Base-by-base conservation (phyloP, 1,284 basidiomycete species). In the Ceratobasidium sp. region DNA sequence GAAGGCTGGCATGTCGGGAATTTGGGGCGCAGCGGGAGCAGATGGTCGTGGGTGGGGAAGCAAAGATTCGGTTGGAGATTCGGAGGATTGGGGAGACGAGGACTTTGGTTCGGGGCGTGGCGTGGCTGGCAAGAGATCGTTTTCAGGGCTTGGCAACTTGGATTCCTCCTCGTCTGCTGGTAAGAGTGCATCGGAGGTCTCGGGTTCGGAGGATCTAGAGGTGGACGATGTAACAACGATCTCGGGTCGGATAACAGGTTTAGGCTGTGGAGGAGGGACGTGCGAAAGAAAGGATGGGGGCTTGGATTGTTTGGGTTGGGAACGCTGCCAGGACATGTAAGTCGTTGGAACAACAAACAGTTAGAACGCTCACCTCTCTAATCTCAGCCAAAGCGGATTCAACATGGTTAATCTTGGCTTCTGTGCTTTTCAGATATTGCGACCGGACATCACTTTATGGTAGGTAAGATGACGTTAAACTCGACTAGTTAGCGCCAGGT, bases 1-100 rank as follows among this genome's bases (percentile, higher is more conserved):
- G 82, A 88, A 87, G 0, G 86, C 85, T 14, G 88, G 87, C 33
- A 82, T 84, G n/a, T 75, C 69, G 2, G 86, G 85, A 20, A 85
- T 85, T 46, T 85, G 80, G 18, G 77, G 57, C 20, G 70, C 41
- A 6, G 59, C 20, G 14, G 52, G 27, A 20, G 41, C 71, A 54
- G 76, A 46, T 35, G 79, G 77, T 30, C 38, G 66, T 65, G 64
- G 55, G 18, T 33, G 48, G 33, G 71, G 65, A 54, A 65, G 16
- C 18, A 52, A 65, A 30, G 55, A 67, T 46, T 50, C 77, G 23
- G 52, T n/a, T 38, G 75, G 79, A 81, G 62, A 79, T 57, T 64
- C 71, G 54, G 18, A 86, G 82, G 23, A 84, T 60, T 81, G 0
- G 85, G 82, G 3, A 81, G 78, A 4, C 79, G 52, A n/a, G 54